A percentile compares a stretch with the other conserved stretches of the same genome.
These are phyloP conservation scores for Pseudevernia furfuracea DNA, from an alignment of 495 filamentous ascomycete species.

Conservation along the genomic window DNA sequence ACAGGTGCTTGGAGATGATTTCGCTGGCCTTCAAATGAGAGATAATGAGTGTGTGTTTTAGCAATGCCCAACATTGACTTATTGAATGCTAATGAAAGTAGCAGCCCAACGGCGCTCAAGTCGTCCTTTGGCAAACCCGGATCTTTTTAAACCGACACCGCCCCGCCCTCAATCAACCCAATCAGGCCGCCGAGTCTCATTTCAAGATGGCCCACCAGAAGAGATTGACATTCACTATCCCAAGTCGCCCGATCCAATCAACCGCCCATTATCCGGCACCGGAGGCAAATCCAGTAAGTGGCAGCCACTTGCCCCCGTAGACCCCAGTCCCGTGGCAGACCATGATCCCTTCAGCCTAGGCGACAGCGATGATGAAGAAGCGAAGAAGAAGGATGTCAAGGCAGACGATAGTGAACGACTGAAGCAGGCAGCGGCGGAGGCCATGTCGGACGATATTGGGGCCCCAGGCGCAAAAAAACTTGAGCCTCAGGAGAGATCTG, in stretches of 20 bases:
- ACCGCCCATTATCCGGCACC: constrained; percentile 32
- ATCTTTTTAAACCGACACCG: constrained; percentile 69
- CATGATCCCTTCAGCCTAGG: constrained; percentile 95
- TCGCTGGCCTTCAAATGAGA: constrained; percentile 76
- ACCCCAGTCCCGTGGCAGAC: constrained; percentile 79
- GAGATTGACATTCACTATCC: constrained; percentile 74
- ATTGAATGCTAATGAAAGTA: constrained; percentile 8
- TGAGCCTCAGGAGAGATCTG: constrained; percentile 30
- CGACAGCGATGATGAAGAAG: constrained; percentile 92
- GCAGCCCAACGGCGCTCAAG: constrained; percentile 44
- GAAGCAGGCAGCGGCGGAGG: constrained; percentile 63
- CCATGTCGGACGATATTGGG: constrained; percentile 46
- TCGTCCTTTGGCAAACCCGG: constrained; percentile 67
- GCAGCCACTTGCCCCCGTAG: constrained; percentile 84
- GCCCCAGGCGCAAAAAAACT: constrained; percentile 27
- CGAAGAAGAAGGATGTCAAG: constrained; percentile 56
- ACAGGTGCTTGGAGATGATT: constrained; percentile 80
- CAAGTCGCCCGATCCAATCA: constrained; percentile 46
- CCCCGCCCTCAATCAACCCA: constrained; percentile 46
- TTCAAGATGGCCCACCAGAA: constrained; percentile 64
- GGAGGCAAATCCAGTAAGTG: constrained; percentile 78
- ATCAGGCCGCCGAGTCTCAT: constrained; percentile 67
- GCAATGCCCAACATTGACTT: not conserved
- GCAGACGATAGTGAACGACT: constrained; percentile 60
- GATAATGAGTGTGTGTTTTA: constrained; percentile 56